Evolutionary conservation across 768 basidiomycete species (phyloP).

Genomic region (Russula foetens): DNA sequence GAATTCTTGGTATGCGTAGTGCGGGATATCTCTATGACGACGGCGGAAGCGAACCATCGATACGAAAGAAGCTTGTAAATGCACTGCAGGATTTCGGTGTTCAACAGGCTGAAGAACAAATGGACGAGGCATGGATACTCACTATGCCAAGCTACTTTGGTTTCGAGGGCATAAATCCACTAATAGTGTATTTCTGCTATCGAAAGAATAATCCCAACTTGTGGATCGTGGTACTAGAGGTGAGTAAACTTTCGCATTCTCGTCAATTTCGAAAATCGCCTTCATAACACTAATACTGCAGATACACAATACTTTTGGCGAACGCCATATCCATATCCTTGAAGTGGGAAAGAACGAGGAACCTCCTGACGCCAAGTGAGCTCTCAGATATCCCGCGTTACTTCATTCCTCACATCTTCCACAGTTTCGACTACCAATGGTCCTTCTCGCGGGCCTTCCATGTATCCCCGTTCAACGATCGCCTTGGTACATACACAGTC

Average conservation of each 20-base stretch:
- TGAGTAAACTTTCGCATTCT: slow-evolving; percentile 23
- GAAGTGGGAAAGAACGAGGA: slow-evolving; percentile 41
- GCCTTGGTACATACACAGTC: slow-evolving; percentile 55
- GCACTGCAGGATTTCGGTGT: slow-evolving; percentile 30
- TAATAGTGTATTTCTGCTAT: slow-evolving; percentile 64
- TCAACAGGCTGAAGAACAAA: slow-evolving; percentile 9
- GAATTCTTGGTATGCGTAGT: slow-evolving; percentile 39
- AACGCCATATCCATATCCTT: slow-evolving; percentile 54
- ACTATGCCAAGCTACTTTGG: slow-evolving; percentile 67
- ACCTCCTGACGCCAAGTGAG: slow-evolving; percentile 17
- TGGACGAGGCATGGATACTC: slow-evolving; percentile 60
- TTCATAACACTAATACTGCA: slow-evolving; percentile 22
- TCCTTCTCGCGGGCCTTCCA: slow-evolving; percentile 61
- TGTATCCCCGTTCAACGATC: slow-evolving; percentile 71
- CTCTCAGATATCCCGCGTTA: neutral
- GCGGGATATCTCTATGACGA: slow-evolving; percentile 24
- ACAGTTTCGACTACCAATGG: slow-evolving; percentile 57
- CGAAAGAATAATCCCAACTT: slow-evolving; percentile 24
- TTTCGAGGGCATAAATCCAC: slow-evolving; percentile 61
- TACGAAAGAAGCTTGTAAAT: slow-evolving; percentile 35
- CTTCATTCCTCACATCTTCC: neutral
- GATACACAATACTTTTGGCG: slow-evolving; percentile 72
- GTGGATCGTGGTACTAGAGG: slow-evolving; percentile 49
- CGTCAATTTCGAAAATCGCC: neutral
- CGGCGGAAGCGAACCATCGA: slow-evolving; percentile 20